Conservation (phyloP, 176 grass and related monocot genomes). For the Oryza coarctata region DNA sequence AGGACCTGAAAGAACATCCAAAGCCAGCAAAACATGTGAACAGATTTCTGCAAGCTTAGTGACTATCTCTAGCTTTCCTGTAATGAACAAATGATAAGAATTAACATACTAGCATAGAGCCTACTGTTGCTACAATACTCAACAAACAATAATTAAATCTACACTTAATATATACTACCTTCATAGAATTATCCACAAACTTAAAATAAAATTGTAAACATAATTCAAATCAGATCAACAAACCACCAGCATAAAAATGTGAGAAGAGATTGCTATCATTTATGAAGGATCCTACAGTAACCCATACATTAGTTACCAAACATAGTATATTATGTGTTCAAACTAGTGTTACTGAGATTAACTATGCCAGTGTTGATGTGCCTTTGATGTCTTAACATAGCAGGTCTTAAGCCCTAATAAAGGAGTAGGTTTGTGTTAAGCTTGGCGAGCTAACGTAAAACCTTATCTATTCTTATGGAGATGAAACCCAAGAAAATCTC, state of each 20-base stretch:
- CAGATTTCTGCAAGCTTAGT: slow-evolving; percentile 64
- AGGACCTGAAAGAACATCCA: slow-evolving; percentile 72
- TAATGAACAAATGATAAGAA: slow-evolving; percentile 29
- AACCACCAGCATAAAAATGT: neutral
- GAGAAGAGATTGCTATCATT: neutral
- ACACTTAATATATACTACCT: neutral
- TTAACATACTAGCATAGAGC: neutral
- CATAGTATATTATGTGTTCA: neutral
- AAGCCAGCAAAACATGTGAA: slow-evolving; percentile 55
- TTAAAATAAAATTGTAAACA: neutral
- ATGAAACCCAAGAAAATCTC: too few relatives aligned
- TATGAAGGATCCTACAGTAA: neutral
- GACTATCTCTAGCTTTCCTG: slow-evolving; percentile 82
- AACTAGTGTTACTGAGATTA: neutral
- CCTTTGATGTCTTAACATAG: too few relatives aligned
- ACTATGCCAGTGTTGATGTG: too few relatives aligned
- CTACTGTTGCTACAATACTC: neutral
- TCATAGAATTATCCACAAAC: neutral
- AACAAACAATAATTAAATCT: neutral
- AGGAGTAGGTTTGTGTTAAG: too few relatives aligned
- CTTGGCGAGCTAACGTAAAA: too few relatives aligned
- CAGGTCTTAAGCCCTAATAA: too few relatives aligned
- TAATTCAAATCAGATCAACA: neutral
- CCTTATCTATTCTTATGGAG: too few relatives aligned
- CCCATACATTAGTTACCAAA: neutral